phyloP scores from a whole-genome alignment of 495 filamentous ascomycete genomes.

The Penicillium pulvis region DNA sequence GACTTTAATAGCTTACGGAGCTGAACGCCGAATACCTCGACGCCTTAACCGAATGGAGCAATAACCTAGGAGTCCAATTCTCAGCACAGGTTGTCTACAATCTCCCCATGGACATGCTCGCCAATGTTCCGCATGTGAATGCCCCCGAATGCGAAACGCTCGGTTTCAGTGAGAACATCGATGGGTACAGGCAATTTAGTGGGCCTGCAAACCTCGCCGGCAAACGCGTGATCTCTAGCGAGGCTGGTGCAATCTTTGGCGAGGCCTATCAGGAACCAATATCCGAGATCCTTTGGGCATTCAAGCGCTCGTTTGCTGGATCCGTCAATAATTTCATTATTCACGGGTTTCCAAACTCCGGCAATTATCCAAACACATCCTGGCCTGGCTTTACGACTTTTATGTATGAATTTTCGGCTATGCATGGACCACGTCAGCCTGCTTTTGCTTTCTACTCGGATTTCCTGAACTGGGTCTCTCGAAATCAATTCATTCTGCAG shows the following conservation, averaged over 20 bases:
- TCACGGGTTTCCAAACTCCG: conserved; percentile 48
- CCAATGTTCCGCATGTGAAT: conserved; percentile 41
- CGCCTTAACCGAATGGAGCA: conserved; percentile 35
- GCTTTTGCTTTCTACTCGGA: conserved; percentile 45
- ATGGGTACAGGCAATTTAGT: conserved; percentile 48
- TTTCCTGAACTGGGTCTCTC: conserved; percentile 40
- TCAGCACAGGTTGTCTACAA: conserved; percentile 54
- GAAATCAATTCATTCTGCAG: conserved; percentile 41
- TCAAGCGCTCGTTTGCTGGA: conserved; percentile 39
- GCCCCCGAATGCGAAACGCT: conserved; percentile 48
- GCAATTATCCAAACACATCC: conserved; percentile 41
- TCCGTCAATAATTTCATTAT: conserved; percentile 49
- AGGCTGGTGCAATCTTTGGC: conserved; percentile 34
- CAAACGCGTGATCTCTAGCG: conserved; percentile 43
- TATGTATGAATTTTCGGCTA: conserved; percentile 43
- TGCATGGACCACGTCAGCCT: conserved; percentile 46
- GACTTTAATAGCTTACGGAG: conserved; percentile 9
- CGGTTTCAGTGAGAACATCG: conserved; percentile 34
- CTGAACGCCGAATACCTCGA: conserved; percentile 39
- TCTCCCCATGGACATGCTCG: conserved; percentile 48
- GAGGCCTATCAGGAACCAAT: conserved; percentile 34
- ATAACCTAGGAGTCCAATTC: conserved; percentile 36
- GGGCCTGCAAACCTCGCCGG: conserved; percentile 44
- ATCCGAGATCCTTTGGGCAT: conserved; percentile 26
- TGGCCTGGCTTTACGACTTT: conserved; percentile 55